phyloP scores from a whole-genome alignment of 495 filamentous ascomycete genomes.

The Daldinia loculata region DNA sequence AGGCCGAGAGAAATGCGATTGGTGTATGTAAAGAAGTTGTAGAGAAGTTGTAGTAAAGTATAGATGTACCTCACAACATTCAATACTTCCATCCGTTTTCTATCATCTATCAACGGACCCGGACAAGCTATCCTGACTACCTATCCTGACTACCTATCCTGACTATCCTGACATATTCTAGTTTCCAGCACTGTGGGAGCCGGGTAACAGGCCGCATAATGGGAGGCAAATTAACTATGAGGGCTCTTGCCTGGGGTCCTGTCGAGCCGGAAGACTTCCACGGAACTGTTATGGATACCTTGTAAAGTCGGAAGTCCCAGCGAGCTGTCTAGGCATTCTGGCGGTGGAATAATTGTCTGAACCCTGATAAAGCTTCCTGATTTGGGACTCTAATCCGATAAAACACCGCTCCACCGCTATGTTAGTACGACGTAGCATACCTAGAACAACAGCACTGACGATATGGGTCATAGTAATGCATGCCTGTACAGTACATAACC shows the following conservation, averaged over 20 bases:
- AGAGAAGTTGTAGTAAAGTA: background rate
- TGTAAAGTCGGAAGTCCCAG: slow-evolving; percentile 42
- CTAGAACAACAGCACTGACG: slow-evolving; percentile 23
- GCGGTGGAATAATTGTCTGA: slow-evolving; percentile 42
- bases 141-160: slow-evolving; percentile 4
- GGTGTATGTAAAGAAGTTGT: slow-evolving; percentile 28
- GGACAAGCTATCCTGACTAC: slow-evolving; percentile 11
- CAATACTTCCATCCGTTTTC: slow-evolving; percentile 23
- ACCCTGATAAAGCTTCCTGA: slow-evolving; percentile 41
- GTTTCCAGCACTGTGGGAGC: slow-evolving; percentile 44
- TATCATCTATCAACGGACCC: background rate
- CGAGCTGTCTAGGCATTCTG: slow-evolving; percentile 30
- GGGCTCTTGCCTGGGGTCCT: slow-evolving; percentile 19
- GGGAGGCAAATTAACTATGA: slow-evolving; percentile 41
- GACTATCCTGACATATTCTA: slow-evolving; percentile 27
- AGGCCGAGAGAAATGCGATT: slow-evolving; percentile 39
- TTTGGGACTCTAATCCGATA: slow-evolving; percentile 41
- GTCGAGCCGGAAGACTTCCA: slow-evolving; percentile 48
- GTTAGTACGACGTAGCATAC: slow-evolving; percentile 14
- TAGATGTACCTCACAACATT: slow-evolving; percentile 31
- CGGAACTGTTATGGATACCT: slow-evolving; percentile 42
- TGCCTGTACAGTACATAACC: background rate
- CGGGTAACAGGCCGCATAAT: slow-evolving; percentile 43
- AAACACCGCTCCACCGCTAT: slow-evolving; percentile 34
- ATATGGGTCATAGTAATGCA: slow-evolving; percentile 31